Conservation (phyloP, 768 basidiomycete genomes). For the Ramaria rubella region DNA sequence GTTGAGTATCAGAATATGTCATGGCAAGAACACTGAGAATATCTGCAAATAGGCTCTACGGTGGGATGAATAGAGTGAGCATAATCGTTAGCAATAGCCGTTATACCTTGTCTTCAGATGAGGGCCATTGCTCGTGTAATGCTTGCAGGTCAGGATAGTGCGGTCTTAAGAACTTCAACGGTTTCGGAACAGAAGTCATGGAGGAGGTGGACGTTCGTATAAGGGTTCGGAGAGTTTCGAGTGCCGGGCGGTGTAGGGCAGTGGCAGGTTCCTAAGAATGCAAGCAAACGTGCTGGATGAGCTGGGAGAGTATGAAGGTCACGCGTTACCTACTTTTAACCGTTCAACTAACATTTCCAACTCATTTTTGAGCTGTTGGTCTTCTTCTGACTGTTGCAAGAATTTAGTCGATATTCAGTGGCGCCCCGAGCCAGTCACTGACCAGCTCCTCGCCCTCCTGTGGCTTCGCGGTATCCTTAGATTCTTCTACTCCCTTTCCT, state of each 20-base stretch:
- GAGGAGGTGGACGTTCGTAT: constrained; percentile 96
- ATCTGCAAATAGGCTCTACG: constrained; percentile 87
- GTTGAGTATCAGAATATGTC: constrained; percentile 98
- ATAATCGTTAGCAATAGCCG: neutral
- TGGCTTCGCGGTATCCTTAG: constrained; percentile 21
- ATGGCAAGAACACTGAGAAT: constrained; percentile 97
- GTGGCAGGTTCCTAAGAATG: constrained; percentile 75
- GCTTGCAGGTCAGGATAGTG: constrained; percentile 83
- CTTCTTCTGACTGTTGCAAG: constrained; percentile 80
- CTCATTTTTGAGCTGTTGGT: constrained; percentile 86
- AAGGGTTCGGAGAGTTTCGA: constrained; percentile 88
- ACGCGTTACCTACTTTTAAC: constrained; percentile 54
- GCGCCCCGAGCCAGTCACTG: constrained; percentile 26
- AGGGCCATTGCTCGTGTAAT: constrained; percentile 74
- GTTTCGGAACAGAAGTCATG: constrained; percentile 99
- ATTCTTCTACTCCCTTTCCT: constrained; percentile 32
- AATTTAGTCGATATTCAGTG: neutral
- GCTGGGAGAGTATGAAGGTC: neutral
- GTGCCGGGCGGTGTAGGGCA: constrained; percentile 76
- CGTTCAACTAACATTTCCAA: constrained; percentile 96
- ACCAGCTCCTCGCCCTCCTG: constrained; percentile 70
- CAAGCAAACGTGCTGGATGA: neutral
- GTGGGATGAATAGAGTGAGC: neutral
- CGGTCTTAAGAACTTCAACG: constrained; percentile 94
- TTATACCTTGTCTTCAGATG: constrained; percentile 75